Base-by-base conservation (phyloP, 83 land plant species). In the Thuja plicata region DNA sequence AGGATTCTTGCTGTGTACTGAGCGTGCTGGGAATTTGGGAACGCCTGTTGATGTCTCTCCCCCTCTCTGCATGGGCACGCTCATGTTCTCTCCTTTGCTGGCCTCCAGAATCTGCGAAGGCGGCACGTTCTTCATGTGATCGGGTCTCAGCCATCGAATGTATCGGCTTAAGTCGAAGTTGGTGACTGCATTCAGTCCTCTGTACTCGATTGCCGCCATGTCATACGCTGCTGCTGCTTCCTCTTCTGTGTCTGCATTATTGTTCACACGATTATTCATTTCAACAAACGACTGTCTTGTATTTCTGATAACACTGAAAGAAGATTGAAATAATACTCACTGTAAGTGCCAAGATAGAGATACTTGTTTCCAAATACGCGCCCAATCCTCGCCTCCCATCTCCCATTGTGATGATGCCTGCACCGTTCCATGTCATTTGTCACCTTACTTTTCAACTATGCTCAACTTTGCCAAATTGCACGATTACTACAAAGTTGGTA, bases 381-480 rank as follows among this genome's bases (percentile, higher is more conserved):
- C 2, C 93, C 93, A 21, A 92, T 92, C 70, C 92, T 88, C 17
- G 93, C 93, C 85, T 92, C 92, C 93, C 92, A 92, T 83, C 93
- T 86, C 1, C 93, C 93, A 86, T 92, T 90, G 78, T 90, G 92
- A 86, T 92, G 93, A 60, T 92, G 93, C 87, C 93, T 92, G 52
- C 87, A 89, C n/a, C 82, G 37, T 40, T 76, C 70, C 0, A 5
- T 27, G 10, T 0, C 73, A 27, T 24, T 21, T 60, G 4, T 60
- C 7, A 60, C 27, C 24, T 48, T 10, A 48, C 52, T 48, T 16
- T 52, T 16, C 3, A 15, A 54, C 1, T 54, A 54, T 54, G 3
- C 3, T 54, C 3, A 15, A 54, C 19, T 54, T 16, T 1, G 11
- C n/a, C 52, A 48, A 48, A 48, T 48, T 10, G 8, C 52, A 48